These are phyloP conservation scores for Hydnomerulius pinastri DNA, from an alignment of 768 basidiomycete species.

Conservation along the genomic window DNA sequence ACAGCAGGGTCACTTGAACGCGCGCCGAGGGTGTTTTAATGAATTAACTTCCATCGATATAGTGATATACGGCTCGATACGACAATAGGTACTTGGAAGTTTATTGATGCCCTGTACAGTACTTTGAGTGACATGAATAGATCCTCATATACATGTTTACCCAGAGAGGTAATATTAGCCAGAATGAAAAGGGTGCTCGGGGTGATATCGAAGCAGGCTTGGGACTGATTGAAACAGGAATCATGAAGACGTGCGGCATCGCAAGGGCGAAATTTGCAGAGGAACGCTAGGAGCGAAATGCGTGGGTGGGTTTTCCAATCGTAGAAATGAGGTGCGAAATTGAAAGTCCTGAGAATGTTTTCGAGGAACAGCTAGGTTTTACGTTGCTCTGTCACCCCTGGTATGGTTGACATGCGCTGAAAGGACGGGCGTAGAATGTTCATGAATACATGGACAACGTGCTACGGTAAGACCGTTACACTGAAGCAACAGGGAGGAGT, in stretches of 20 bases:
- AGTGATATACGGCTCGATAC: slow-evolving; percentile 9
- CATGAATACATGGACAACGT: slow-evolving; percentile 8
- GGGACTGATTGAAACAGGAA: slow-evolving; percentile 12
- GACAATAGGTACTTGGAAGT: slow-evolving; percentile 10
- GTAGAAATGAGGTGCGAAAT: slow-evolving; percentile 3
- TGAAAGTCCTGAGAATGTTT: slow-evolving; percentile 5
- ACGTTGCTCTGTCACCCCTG: slow-evolving; percentile 23
- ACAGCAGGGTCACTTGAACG: slow-evolving; percentile 11
- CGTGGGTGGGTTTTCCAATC: slow-evolving; percentile 10
- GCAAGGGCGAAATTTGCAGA: slow-evolving; percentile 11
- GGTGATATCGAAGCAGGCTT: slow-evolving; percentile 19
- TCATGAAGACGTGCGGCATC: slow-evolving; percentile 13
- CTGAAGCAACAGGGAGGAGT: slow-evolving; percentile 13
- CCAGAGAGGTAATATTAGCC: slow-evolving; percentile 4
- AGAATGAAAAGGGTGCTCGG: slow-evolving; percentile 23
- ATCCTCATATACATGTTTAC: slow-evolving; percentile 3
- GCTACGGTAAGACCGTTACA: slow-evolving; percentile 10
- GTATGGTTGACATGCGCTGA: slow-evolving; percentile 10
- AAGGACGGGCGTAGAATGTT: slow-evolving; percentile 10
- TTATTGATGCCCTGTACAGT: slow-evolving; percentile 2
- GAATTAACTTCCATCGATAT: slow-evolving; percentile 28
- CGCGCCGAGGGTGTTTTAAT: slow-evolving; percentile 20
- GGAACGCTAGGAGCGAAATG: slow-evolving; percentile 4
- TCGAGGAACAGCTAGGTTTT: slow-evolving; percentile 16
- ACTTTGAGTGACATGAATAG: slow-evolving; percentile 15